phyloP scores from a whole-genome alignment of 768 basidiomycete species.

The Phylloporus arenicola region DNA sequence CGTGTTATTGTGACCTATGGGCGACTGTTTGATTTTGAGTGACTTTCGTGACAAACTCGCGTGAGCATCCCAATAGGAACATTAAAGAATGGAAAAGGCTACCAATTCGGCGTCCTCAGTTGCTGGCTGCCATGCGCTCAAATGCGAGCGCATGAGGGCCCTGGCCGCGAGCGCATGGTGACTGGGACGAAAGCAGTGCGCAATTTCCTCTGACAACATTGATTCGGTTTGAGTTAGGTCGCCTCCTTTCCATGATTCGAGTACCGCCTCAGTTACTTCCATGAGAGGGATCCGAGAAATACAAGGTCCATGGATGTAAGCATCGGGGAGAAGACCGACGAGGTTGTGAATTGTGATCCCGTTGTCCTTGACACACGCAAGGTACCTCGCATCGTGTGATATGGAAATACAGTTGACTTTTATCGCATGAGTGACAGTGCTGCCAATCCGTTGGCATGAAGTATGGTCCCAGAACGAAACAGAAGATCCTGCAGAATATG shows the following conservation, averaged over 20 bases:
- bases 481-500: not conserved
- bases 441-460: not conserved
- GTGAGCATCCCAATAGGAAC: not conserved
- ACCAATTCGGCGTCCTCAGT: not conserved
- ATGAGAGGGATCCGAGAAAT: not conserved
- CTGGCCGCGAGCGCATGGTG: not conserved
- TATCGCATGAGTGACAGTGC: not conserved
- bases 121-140: not conserved
- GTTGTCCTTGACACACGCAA: conserved; percentile 1
- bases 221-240: not conserved
- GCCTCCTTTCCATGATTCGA: not conserved
- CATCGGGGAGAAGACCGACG: not conserved
- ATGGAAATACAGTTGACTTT: not conserved
- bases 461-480: conserved; percentile 6
- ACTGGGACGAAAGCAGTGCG: not conserved
- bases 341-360: conserved; percentile 1
- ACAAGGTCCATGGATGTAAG: not conserved
- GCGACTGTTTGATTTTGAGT: not conserved
- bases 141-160: not conserved
- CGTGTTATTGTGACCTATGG: not conserved
- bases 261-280: not conserved
- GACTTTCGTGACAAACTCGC: not conserved
- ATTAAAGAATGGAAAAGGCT: not conserved
- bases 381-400: conserved; percentile 5
- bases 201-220: not conserved